Evolutionary conservation across 2,329 filamentous ascomycete species (phyloP).

Genomic region (Ilyonectria destructans): DNA sequence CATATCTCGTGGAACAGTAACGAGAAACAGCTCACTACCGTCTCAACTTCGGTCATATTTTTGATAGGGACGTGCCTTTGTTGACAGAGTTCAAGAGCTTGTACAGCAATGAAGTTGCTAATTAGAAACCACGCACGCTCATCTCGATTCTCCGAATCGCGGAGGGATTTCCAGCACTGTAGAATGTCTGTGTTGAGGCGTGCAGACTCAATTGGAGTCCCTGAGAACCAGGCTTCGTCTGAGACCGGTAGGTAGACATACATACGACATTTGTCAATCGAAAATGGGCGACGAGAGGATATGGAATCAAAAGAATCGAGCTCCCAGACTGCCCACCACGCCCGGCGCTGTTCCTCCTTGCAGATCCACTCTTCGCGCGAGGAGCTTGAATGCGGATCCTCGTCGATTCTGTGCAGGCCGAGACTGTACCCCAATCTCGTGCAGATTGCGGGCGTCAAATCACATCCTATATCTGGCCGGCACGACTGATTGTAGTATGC

Average conservation of each 20-base stretch:
- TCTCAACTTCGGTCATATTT: neutral
- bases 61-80: neutral
- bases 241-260: neutral
- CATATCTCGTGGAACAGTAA: too few relatives aligned
- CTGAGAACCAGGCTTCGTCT: neutral
- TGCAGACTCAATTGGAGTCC: neutral
- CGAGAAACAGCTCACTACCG: neutral
- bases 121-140: neutral
- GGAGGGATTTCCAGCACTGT: neutral
- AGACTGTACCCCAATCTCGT: neutral
- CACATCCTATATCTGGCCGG: neutral
- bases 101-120: neutral
- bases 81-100: neutral
- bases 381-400: neutral
- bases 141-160: neutral
- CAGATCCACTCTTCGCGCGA: neutral
- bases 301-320: neutral
- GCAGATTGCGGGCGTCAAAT: neutral
- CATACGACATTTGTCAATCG: neutral
- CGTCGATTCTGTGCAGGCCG: neutral
- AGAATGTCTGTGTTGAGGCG: neutral
- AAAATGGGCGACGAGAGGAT: neutral
- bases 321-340: neutral
- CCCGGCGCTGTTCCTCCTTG: neutral
- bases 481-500: neutral